Evolutionary conservation across 768 basidiomycete genomes (phyloP), one percentile per base, ranked within the genome.

Genomic region (Boletus tylopilopsis): DNA sequence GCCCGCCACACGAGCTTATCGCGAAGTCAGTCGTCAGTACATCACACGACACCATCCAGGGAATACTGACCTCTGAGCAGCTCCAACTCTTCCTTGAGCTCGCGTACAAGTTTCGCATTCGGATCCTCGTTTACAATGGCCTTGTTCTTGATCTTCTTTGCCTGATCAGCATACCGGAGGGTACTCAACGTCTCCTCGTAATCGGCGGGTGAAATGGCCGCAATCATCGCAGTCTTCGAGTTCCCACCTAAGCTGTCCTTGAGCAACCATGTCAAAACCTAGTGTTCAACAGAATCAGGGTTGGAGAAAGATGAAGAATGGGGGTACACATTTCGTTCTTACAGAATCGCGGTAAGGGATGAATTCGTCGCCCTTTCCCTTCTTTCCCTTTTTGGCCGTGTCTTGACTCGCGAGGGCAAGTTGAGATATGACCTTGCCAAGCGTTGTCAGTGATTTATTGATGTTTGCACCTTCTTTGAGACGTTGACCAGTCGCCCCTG

Each of bases 101-200:
- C 95, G 41, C 94, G 86, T 49, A 99, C 94, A 49, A 99, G 87
- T 75, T 93, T 97, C 64, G 95, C 95, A 62, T 97, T 99, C 27
- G 96, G 96, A 79, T 99, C 96, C 73, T 99, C 96, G 72, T 99
- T 99, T 57, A 99, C 90, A 50, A 98, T 84, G 15, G 96, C 95
- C 75, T 97, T 95, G 72, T 97, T 99, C 84, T 94, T 97, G 73
- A 99, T 99, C 85, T 95, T 95, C 86, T 99, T 99, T 29, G 95
- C 94, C 67, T 92, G 92, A 76, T 96, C 94, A 59, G 96, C 96
- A 70, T 99, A 98, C 6, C 96, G 88, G 50, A 99, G 75, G 2
- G 95, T 98, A 70, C 92, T 92, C 53, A 98, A 74, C 15, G 95
- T 97, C 69, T 98, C 95, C 57, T 98, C 95, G 63, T 97, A 97